Evolutionary conservation across 768 basidiomycete species (phyloP).

Genomic region (Boletellus emodensis): DNA sequence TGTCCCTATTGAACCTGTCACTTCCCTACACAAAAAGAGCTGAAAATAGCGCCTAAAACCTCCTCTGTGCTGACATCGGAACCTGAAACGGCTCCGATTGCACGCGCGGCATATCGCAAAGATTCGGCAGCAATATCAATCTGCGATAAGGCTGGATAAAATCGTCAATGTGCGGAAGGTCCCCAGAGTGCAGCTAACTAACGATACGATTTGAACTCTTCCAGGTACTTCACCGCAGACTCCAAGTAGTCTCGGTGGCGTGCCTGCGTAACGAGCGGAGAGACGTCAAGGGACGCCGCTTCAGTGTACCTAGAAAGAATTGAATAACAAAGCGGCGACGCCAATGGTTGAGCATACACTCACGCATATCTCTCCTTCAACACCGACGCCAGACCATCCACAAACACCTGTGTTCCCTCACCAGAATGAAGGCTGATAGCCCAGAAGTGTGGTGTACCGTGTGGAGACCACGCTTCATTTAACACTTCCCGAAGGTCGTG

Average conservation of each 20-base stretch:
- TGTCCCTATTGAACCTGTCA: constrained; percentile 21
- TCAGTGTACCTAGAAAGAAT: constrained; percentile 17
- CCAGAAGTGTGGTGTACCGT: constrained; percentile 41
- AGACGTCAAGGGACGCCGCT: constrained; percentile 16
- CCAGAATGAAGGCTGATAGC: constrained; percentile 56
- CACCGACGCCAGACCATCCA: constrained; percentile 51
- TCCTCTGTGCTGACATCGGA: constrained; percentile 73
- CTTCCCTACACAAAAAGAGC: constrained; percentile 89
- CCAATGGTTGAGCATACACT: background rate
- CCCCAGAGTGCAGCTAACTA: constrained; percentile 6
- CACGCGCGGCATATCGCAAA: constrained; percentile 77
- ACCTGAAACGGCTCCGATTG: constrained; percentile 83
- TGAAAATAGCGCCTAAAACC: constrained; percentile 76
- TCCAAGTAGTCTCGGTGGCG: constrained; percentile 78
- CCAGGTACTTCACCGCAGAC: constrained; percentile 44
- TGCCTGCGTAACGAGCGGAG: constrained; percentile 71
- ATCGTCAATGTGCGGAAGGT: constrained; percentile 1
- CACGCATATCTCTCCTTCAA: constrained; percentile 35
- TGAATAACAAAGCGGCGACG: background rate
- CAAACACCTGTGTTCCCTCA: constrained; percentile 54
- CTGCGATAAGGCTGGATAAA: constrained; percentile 53
- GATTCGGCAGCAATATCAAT: constrained; percentile 84
- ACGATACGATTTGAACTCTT: constrained; percentile 31
- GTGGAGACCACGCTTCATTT: constrained; percentile 10
- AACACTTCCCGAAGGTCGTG: constrained; percentile 17